Evolutionary conservation across 2,329 filamentous ascomycete species (phyloP).

Genomic region (Cladophialophora psammophila): DNA sequence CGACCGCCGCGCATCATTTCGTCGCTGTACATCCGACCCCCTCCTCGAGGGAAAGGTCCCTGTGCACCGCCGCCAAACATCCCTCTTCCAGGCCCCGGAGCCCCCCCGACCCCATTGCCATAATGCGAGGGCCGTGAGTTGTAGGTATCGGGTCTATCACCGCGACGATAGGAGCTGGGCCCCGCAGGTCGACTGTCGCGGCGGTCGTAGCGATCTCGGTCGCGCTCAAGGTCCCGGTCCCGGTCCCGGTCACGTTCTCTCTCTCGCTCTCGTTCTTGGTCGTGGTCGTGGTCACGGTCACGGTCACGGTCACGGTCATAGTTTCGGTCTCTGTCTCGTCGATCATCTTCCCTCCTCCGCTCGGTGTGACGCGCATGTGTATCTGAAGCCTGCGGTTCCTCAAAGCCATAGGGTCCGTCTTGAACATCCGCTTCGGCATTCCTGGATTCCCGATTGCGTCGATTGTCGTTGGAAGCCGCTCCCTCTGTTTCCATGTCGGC

Average conservation of each 20-base stretch:
- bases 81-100: constrained; percentile 19
- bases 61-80: constrained; percentile 27
- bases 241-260: constrained; percentile 28
- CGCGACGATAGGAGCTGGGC: constrained; percentile 24
- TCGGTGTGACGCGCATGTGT: constrained; percentile 18
- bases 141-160: constrained; percentile 24
- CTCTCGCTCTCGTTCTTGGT: constrained; percentile 30
- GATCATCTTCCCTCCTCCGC: constrained; percentile 33
- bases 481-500: constrained; percentile 46
- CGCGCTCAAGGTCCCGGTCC: constrained; percentile 29
- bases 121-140: constrained; percentile 38
- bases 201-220: constrained; percentile 35
- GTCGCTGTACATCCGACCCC: constrained; percentile 33
- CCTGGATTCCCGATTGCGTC: constrained; percentile 24
- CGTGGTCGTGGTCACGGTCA: constrained; percentile 31
- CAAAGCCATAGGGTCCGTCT: constrained; percentile 51
- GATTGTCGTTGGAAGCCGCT: constrained; percentile 17
- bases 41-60: constrained; percentile 26
- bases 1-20: constrained; percentile 60
- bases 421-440: constrained; percentile 47
- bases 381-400: constrained; percentile 30
- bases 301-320: constrained; percentile 28
- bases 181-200: constrained; percentile 30
- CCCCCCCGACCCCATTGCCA: constrained; percentile 37
- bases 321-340: constrained; percentile 31